These are phyloP conservation scores for Symbiodinium natans DNA, from an alignment of 73 alveolate genomes.

Conservation along the genomic window DNA sequence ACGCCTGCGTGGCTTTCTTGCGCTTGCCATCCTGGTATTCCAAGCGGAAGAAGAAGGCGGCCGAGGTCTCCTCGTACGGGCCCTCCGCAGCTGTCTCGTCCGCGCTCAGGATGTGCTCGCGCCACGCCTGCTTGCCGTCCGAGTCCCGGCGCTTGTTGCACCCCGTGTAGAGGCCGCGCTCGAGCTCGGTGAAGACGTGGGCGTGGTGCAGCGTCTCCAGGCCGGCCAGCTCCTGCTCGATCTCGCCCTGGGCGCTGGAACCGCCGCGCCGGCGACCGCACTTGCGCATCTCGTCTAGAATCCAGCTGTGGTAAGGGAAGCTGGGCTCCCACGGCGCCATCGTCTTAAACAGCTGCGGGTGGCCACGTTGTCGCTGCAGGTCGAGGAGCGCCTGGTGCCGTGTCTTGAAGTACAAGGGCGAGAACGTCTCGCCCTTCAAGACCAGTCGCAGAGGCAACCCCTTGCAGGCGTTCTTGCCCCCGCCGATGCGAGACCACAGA, in stretches of 20 bases:
- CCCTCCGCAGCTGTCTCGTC: not conserved
- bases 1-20: not conserved
- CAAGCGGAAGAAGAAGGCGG: not conserved
- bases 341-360: conserved; percentile 4
- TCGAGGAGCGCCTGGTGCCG: not conserved
- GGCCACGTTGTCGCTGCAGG: conserved; percentile 8
- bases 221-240: conserved; percentile 35
- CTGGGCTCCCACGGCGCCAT: conserved; percentile 25
- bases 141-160: not conserved
- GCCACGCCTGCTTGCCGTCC: not conserved
- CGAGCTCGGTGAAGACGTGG: conserved; percentile 8
- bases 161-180: conserved; percentile 22
- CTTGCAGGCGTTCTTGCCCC: conserved; percentile 4
- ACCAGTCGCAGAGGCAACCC: not conserved
- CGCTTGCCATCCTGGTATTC: conserved; percentile 33
- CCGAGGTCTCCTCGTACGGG: not conserved
- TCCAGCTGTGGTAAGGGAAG: not conserved
- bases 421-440: not conserved
- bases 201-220: not conserved
- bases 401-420: conserved; percentile 7
- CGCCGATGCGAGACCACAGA: conserved; percentile 19
- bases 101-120: conserved; percentile 6
- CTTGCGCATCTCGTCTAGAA: not conserved
- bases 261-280: not conserved
- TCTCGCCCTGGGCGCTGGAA: conserved; percentile 7